phyloP scores from a whole-genome alignment of 176 grass and related monocot species.

The bread wheat (Triticum aestivum) region DNA sequence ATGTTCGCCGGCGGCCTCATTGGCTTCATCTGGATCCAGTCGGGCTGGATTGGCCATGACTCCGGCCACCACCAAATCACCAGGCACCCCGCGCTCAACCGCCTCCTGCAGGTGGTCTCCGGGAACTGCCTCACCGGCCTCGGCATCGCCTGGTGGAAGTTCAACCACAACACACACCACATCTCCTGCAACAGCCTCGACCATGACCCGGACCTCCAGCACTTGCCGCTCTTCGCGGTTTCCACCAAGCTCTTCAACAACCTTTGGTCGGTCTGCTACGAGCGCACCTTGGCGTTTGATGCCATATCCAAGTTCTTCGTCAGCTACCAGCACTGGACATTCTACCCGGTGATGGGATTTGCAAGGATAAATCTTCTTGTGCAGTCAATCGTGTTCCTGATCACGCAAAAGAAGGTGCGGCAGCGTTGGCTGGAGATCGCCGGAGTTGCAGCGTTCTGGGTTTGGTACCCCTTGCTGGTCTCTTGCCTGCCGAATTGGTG shows the following conservation, averaged over 20 bases:
- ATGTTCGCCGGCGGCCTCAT: conserved; percentile 52
- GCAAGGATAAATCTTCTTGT: conserved; percentile 79
- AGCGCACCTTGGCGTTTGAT: conserved; percentile 63
- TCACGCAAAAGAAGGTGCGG: conserved; percentile 43
- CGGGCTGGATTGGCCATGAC: conserved; percentile 89
- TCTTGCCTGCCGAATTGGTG: conserved; percentile 71
- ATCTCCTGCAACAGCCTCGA: conserved; percentile 93
- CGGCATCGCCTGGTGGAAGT: conserved; percentile 97
- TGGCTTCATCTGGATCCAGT: conserved; percentile 79
- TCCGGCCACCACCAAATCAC: conserved; percentile 80
- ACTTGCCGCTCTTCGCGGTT: conserved; percentile 92
- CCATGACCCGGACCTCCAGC: conserved; percentile 92
- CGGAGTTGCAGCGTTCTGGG: conserved; percentile 63
- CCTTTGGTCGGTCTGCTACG: conserved; percentile 67
- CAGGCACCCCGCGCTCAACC: conserved; percentile 31
- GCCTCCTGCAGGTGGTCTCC: conserved; percentile 59
- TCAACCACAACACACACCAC: conserved; percentile 95
- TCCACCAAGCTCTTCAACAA: conserved; percentile 63
- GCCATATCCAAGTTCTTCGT: conserved; percentile 57
- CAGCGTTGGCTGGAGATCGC: conserved; percentile 57
- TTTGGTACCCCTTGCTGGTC: conserved; percentile 82
- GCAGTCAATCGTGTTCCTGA: conserved; percentile 55
- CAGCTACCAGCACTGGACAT: conserved; percentile 97
- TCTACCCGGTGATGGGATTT: conserved; percentile 87
- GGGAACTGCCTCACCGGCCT: conserved; percentile 92